Evolutionary conservation across 164 flowering plant species (phyloP), one percentile per base, ranked within the genome.

Genomic region (Sextonia rubra): DNA sequence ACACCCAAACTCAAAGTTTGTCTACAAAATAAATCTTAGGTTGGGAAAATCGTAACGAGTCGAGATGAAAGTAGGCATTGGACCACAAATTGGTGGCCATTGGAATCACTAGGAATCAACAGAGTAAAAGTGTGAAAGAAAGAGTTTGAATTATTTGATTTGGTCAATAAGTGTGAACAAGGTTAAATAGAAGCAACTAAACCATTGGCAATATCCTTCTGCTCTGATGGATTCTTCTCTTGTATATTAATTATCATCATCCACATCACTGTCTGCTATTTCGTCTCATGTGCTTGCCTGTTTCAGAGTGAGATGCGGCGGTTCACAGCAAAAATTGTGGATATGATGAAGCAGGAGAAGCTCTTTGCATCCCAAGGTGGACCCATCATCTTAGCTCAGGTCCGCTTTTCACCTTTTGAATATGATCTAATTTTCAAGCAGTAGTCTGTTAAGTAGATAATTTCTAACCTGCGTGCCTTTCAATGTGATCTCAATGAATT

Each of bases 351-450:
- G 83, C 81, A 88, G 75, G 91, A 91, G 73, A 86, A 89, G 6
- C 90, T 96, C n/a, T 96, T 86, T 78, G 97, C 97, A 24, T 88
- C 99, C 26, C 99, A 93, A 80, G 99, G 99, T 1, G 99, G 99
- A 70, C 99, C 99, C n/a, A 89, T 96, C 52, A 93, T 96, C 26
- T 80, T 96, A 72, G 91, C 98, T n/a, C 99, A 96, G 98, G 98
- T 95, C 75, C 7, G 18, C 69, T 61, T 75, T 32, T 58, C 24
- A 4, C 20, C 27, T 71, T 67, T 47, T 48, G 12, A 29, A 24
- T 15, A 3, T 27, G 25, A 1, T 72, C 48, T 26, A 18, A 14
- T 17, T 66, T 47, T 55, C 18, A 61, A 7, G 30, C 58, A n/a
- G 29, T 52, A 5, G n/a, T 18, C 58, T 52, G 58, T 15, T 17